phyloP scores from a whole-genome alignment of 257 asterid genomes.

The Eucommia ulmoides region DNA sequence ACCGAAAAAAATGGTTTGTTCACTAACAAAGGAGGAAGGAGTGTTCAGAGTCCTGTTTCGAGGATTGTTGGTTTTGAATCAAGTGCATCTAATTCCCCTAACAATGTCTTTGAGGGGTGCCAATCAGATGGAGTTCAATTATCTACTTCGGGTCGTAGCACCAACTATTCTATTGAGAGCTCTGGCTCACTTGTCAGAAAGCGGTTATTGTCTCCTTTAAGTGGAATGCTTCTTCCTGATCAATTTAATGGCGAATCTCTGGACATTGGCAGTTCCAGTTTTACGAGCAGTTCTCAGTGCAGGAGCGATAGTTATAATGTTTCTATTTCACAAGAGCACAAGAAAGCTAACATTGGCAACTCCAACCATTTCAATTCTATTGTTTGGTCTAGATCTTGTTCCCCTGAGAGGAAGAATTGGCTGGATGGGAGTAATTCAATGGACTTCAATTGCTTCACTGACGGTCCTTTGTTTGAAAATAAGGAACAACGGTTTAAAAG shows the following conservation, averaged over 20 bases:
- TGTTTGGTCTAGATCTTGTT: slow-evolving; percentile 19
- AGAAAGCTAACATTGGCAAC: slow-evolving; percentile 47
- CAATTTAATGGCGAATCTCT: not conserved
- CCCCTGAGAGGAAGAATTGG: slow-evolving; percentile 18
- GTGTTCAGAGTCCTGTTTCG: not conserved
- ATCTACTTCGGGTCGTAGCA: not conserved
- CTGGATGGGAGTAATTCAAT: slow-evolving; percentile 22
- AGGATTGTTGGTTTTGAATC: not conserved
- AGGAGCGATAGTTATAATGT: slow-evolving; percentile 15
- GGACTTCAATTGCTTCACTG: slow-evolving; percentile 26
- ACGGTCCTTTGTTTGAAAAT: slow-evolving; percentile 39
- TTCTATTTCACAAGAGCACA: slow-evolving; percentile 31
- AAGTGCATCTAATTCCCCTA: not conserved
- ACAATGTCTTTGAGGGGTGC: not conserved
- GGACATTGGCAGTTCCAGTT: not conserved
- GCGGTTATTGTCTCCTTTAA: not conserved
- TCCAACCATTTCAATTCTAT: slow-evolving; percentile 21
- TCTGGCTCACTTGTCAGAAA: not conserved
- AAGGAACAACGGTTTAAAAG: slow-evolving; percentile 12
- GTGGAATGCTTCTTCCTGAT: not conserved
- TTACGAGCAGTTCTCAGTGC: slow-evolving; percentile 1
- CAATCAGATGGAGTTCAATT: not conserved
- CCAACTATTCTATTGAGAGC: not conserved
- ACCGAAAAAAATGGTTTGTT: not conserved
- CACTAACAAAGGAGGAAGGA: not conserved